Evolutionary conservation across 768 basidiomycete species (phyloP), one percentile per base, ranked within the genome.

Genomic region (Lentinula sp.): DNA sequence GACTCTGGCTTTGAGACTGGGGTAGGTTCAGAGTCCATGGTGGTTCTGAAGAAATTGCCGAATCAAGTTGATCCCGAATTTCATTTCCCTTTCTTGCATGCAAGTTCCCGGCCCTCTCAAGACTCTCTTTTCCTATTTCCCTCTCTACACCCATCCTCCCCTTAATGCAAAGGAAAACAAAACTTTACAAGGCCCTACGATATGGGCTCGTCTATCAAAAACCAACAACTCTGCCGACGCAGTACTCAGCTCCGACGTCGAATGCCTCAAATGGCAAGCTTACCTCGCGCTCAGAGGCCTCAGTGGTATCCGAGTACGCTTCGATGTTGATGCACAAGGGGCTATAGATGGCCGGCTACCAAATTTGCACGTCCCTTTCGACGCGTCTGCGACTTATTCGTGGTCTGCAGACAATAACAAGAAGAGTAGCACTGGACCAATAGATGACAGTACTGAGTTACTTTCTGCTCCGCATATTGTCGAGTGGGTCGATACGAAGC

Each of bases 251-350:
- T 51, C 50, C 13, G 50, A 51, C 73, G 86, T 93, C 65, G 90
- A 93, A 66, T 93, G 91, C 70, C 82, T 94, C 69, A 93, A 91
- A 73, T 93, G 91, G 91, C 92, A 94, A 71, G 89, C 92, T 0
- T 92, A 88, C 66, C 5, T 74, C 84, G 62, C 62, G 10, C 52
- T 63, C 16, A 52, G 88, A 61, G 84, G 83, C 7, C 68, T 89
- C 62, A 68, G 66, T 18, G 63, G 70, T 65, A 72, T 90, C 59
- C 73, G 71, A 21, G 70, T 92, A 13, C 83, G 89, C 48, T 88
- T 83, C 74, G 88, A 93, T 71, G 76, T 94, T 32, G 70, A 81
- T 15, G 76, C 83, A 23, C 85, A 89, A 57, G 92, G 92, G 37
- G 87, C 84, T 5, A 72, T 90, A 42, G 88, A 84, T 61, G 80